A percentile compares a stretch with the other conserved stretches of the same genome.
These are phyloP conservation scores for Abrus precatorius DNA, from an alignment of 306 rosid species.

Conservation along the genomic window DNA sequence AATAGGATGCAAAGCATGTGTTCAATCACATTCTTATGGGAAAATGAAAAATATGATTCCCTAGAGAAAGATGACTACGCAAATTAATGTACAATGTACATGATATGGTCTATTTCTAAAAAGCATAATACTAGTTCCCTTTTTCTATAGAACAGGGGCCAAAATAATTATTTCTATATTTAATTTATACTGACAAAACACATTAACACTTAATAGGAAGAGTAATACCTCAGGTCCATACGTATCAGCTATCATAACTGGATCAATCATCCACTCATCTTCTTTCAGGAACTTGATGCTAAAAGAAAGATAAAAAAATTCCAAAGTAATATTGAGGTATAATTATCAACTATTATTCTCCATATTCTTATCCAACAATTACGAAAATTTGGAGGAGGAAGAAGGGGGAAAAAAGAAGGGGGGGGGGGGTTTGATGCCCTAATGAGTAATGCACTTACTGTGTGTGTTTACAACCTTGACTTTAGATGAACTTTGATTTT, in stretches of 20 bases:
- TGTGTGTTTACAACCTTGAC: neutral
- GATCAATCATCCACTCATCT: slow-evolving; percentile 90
- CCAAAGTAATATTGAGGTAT: slow-evolving; percentile 19
- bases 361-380: slow-evolving; percentile 9
- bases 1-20: slow-evolving; percentile 11
- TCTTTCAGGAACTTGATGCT: slow-evolving; percentile 82
- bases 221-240: slow-evolving; percentile 88
- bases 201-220: slow-evolving; percentile 27
- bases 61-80: slow-evolving; percentile 2
- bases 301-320: slow-evolving; percentile 41
- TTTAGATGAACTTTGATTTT: neutral
- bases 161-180: slow-evolving; percentile 3
- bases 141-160: neutral
- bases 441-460: neutral
- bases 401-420: too few relatives aligned
- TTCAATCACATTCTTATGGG: slow-evolving; percentile 29
- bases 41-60: slow-evolving; percentile 25
- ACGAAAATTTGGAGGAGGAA: neutral
- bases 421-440: neutral
- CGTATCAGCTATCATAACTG: slow-evolving; percentile 82
- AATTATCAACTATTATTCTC: slow-evolving; percentile 35
- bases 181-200: neutral
- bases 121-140: slow-evolving; percentile 14
- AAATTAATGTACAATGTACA: slow-evolving; percentile 6
- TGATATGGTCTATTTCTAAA: slow-evolving; percentile 29